Conservation (phyloP, 73 alveolate species). For the Paramecium sexaurelia region DNA sequence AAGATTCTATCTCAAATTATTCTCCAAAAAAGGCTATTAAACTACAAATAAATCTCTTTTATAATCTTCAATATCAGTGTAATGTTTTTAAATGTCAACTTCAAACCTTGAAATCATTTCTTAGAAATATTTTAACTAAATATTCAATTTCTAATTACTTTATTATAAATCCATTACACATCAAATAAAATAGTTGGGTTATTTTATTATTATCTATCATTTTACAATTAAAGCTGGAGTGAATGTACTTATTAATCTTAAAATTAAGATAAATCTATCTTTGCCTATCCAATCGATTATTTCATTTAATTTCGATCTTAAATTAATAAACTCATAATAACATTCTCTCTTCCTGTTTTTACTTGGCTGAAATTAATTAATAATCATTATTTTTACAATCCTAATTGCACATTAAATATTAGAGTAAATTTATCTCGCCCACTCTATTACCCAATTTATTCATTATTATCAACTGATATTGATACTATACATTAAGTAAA, state of each 20-base stretch:
- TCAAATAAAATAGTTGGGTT: neutral
- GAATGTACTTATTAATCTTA: constrained; percentile 22
- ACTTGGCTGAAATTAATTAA: neutral
- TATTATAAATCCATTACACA: constrained; percentile 43
- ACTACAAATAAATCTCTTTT: constrained; percentile 36
- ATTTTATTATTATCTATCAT: neutral
- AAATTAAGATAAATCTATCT: neutral
- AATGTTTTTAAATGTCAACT: neutral
- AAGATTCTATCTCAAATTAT: neutral
- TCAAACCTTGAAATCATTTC: neutral
- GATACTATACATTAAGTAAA: neutral
- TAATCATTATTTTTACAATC: neutral
- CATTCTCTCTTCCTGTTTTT: neutral
- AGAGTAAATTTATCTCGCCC: constrained; percentile 3
- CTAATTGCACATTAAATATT: neutral
- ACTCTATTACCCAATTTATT: neutral
- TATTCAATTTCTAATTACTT: neutral
- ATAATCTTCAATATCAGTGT: constrained; percentile 14
- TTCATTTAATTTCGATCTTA: neutral
- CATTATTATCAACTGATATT: constrained; percentile 6
- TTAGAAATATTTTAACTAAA: neutral
- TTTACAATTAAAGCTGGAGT: neutral
- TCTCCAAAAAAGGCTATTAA: constrained; percentile 28
- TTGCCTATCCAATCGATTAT: neutral
- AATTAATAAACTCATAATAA: neutral